Evolutionary conservation across 2,329 filamentous ascomycete genomes (phyloP), one percentile per base, ranked within the genome.

Genomic region (Fusarium anguioides): DNA sequence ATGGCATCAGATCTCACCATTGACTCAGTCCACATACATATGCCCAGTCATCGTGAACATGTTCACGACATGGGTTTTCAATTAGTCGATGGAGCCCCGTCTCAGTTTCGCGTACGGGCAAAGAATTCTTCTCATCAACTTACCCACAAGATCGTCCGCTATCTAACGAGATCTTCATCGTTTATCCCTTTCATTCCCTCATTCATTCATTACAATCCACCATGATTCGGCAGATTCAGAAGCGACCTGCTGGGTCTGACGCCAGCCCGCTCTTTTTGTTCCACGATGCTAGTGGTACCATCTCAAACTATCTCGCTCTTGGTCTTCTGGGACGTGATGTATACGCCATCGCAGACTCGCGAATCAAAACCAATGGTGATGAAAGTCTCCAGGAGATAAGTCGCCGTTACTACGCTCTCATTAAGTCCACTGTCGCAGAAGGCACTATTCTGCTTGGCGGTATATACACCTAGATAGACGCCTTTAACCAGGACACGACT

Each of bases 301-400:
- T 49, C 46, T 49, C 46, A 6, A 49, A 49, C 46, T 49, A 49
- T 49, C 46, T 49, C 33, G 33, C 46, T 39, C 46, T 49, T 49
- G 46, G 46, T 29, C 33, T 49, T 39, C 33, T 49, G 35, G 46
- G 46, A 39, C 46, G 46, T 39, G 46, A 49, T 49, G 46, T 49
- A 29, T 49, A 49, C 33, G 46, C 46, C 46, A 49, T 49, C 23
- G 33, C 46, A 23, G 24, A 49, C 46, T 49, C 46, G n/a, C 33
- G 46, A 27, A 39, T 49, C 46, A 49, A 39, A 21, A 14, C 33
- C 46, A 39, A 36, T 6, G 33, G 46, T 10, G 46, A 39, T 39
- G 33, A 49, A 29, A 49, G 33, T 21, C 46, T 49, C 14, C 46
- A 49, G 20, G 46, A 49, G 14, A 49, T 49, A 33, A 49, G 46